Evolutionary conservation across 208 protist species (phyloP), one percentile per base, ranked within the genome.

Genomic region (Trypanosoma congolense): DNA sequence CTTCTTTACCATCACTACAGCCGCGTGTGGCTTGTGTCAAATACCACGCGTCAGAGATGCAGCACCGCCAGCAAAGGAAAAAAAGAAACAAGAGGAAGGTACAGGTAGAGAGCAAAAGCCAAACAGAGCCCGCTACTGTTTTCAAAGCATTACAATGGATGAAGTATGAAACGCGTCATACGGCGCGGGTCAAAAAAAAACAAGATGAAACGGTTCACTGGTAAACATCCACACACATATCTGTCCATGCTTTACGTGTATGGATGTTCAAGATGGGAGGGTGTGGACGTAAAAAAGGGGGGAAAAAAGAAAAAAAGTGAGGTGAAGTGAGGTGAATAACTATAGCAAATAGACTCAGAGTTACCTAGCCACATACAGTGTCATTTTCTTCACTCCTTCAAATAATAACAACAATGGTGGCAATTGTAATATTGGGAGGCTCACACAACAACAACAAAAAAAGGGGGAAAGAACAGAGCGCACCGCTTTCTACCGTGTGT

Each of bases 151-250:
- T n/a, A n/a, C n/a, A n/a, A n/a, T n/a, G n/a, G n/a, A n/a, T n/a
- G n/a, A n/a, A n/a, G 16, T 30, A 56, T 50, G 58, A 60, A 30
- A 40, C 31, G 10, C n/a, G n/a, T 19, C 44, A 56, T 16, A 30
- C 16, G 45, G 14, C 16, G 44, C 31, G 44, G 44, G 52, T 56
- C 63, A 56, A 63, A 60, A 59, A 45, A 60, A 58, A 59, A 38
- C 43, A 50, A 62, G 29, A 31, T 54, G 14, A 14, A 62, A 12
- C 29, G 33, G 18, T 16, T 38, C 33, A 38, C 33, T 38, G 33
- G 6, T 38, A 12, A 38, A 38, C 33, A 38, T 38, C 33, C 33
- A 38, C 33, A 38, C 33, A 38, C 33, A 38, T 38, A 38, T 12
- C 33, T 6, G 33, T 38, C 0, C 33, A 38, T 38, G 33, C 12